Evolutionary conservation across 768 basidiomycete species (phyloP).

Genomic region (Termitomyces sp.): DNA sequence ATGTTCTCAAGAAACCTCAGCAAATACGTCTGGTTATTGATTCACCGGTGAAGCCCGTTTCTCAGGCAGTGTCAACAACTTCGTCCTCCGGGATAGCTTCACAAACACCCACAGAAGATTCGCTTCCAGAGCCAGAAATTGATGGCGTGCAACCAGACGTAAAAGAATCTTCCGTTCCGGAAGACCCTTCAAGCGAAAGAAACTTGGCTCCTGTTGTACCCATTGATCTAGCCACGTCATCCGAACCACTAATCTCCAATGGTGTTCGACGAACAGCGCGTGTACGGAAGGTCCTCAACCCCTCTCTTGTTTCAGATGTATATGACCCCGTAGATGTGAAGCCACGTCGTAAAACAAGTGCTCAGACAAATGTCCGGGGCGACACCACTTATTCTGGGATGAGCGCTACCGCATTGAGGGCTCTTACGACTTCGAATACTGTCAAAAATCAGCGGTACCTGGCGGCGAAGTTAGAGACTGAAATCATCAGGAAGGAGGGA

Average conservation of each 20-base stretch:
- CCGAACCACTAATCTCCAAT: constrained; percentile 1
- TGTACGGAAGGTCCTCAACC: constrained; percentile 32
- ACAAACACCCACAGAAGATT: background rate
- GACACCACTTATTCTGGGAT: constrained; percentile 54
- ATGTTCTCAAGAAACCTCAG: constrained; percentile 8
- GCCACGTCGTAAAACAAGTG: constrained; percentile 37
- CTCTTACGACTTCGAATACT: constrained; percentile 71
- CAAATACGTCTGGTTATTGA: constrained; percentile 16
- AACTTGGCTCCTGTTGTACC: background rate
- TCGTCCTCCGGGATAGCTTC: background rate
- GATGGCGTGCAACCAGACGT: background rate
- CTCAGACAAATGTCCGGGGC: constrained; percentile 20
- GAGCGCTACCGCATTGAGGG: constrained; percentile 62
- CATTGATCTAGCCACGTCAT: background rate
- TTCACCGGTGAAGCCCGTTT: background rate
- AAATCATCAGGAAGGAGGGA: constrained; percentile 67
- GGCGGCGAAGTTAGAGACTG: constrained; percentile 56
- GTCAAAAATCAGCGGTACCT: constrained; percentile 63
- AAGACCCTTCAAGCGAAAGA: background rate
- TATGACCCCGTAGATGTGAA: constrained; percentile 16
- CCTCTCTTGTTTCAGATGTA: constrained; percentile 29
- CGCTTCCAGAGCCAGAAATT: background rate
- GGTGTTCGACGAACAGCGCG: constrained; percentile 45
- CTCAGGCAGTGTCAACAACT: background rate
- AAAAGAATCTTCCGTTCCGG: background rate